phyloP scores from a whole-genome alignment of 768 basidiomycete genomes.

The Termitomyces sp. region DNA sequence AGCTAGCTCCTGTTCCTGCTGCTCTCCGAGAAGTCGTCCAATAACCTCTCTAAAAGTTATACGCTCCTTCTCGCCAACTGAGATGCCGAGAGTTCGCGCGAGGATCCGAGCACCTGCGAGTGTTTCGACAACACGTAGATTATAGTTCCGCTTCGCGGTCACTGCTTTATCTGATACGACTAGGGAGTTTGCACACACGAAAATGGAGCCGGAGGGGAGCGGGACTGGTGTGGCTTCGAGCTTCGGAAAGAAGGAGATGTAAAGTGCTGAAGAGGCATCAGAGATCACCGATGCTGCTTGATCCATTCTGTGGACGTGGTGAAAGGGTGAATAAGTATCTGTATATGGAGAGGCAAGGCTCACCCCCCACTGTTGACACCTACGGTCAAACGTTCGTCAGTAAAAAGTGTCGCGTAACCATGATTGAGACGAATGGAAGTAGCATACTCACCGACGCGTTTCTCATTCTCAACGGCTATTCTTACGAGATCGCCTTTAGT shows the following conservation, averaged over 20 bases:
- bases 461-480: constrained; percentile 83
- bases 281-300: constrained; percentile 88
- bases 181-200: constrained; percentile 82
- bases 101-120: constrained; percentile 77
- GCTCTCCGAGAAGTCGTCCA: constrained; percentile 50
- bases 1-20: constrained; percentile 42
- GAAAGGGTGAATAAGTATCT: neutral
- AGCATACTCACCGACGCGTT: constrained; percentile 57
- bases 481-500: constrained; percentile 72
- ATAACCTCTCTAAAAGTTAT: constrained; percentile 69
- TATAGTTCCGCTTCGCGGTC: constrained; percentile 76
- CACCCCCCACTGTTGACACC: constrained; percentile 80
- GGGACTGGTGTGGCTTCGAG: constrained; percentile 65
- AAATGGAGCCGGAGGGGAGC: constrained; percentile 54
- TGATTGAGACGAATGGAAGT: neutral
- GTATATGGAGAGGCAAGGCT: constrained; percentile 16
- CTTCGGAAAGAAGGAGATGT: constrained; percentile 78
- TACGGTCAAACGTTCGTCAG: constrained; percentile 11
- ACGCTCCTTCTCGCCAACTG: constrained; percentile 41
- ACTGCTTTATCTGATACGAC: constrained; percentile 79
- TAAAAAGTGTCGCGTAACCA: neutral
- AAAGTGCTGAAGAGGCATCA: constrained; percentile 64
- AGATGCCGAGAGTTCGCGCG: constrained; percentile 52
- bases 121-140: constrained; percentile 90
- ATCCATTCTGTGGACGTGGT: constrained; percentile 61